Base-by-base conservation (phyloP, 1,284 basidiomycete species). In the Heterobasidion occidentale region DNA sequence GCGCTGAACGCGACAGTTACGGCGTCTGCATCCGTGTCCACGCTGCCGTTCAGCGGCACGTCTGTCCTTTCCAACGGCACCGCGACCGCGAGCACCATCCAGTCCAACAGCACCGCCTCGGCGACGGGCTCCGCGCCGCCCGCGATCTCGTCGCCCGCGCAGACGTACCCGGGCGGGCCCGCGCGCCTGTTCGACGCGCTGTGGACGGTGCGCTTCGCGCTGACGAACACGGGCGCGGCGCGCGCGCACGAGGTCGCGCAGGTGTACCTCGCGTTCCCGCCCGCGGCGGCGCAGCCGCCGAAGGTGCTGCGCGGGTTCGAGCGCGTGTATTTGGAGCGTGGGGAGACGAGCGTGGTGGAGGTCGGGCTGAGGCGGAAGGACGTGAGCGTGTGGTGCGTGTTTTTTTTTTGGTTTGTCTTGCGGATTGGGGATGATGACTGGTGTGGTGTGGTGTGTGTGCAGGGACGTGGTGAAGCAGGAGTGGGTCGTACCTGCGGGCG, bases 181-280 rank as follows among this genome's bases (percentile, higher is more conserved):
- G 63, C 62, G 12, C 20, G 11, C n/a, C 44, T 47, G 27, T 65
- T 62, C 53, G 52, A 53, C 17, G 27, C 36, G n/a, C 19, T 34
- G 19, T 53, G 36, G 38, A 61, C 57, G 20, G 65, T 70, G 9
- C 59, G 61, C 1, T 72, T 70, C 61, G 58, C 53, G 19, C 62
- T 73, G 2, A 60, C 62, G 54, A 73, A 73, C 58, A 66, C 64
- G 8, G 71, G 71, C 19, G 46, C 51, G 9, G 59, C 63, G 46
- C 63, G 63, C 36, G 71, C 67, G 1, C 58, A 59, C 42, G 66
- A 68, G 59, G 65, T 67, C 27, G 12, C 53, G 34, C 53, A 54
- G 46, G 9, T 47, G 42, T 54, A 51, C 45, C 44, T 54, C 45
- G 3, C 17, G 7, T 47, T 47, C 53, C 53, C 53, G 11, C 38